Percentiles rank a stretch among this genome's conserved stretches.
phyloP scores from a whole-genome alignment of 2,329 filamentous ascomycete genomes.

The Exophiala mesophila region DNA sequence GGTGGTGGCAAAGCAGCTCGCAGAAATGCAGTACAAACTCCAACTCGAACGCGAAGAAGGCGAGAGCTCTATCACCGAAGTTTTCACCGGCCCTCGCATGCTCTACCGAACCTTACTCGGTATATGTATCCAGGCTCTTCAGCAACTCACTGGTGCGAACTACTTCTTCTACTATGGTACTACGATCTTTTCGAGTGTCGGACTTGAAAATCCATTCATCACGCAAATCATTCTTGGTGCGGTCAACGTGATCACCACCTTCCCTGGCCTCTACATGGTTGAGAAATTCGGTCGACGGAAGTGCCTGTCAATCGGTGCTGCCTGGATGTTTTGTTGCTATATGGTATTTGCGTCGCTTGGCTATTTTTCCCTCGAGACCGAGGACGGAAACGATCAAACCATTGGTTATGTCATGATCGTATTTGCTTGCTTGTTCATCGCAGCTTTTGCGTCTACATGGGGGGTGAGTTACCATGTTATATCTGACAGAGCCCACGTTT shows the following conservation, averaged over 20 bases:
- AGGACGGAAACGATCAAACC: slow-evolving; percentile 38
- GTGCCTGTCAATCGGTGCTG: slow-evolving; percentile 60
- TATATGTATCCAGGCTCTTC: slow-evolving; percentile 38
- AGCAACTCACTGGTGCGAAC: slow-evolving; percentile 44
- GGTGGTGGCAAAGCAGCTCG: slow-evolving; percentile 48
- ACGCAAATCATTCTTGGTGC: slow-evolving; percentile 64
- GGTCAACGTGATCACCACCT: slow-evolving; percentile 65
- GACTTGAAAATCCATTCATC: slow-evolving; percentile 60
- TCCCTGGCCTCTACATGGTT: slow-evolving; percentile 65
- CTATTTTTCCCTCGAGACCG: slow-evolving; percentile 32
- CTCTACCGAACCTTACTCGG: slow-evolving; percentile 38
- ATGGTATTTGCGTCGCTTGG: slow-evolving; percentile 37
- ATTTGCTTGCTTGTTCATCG: slow-evolving; percentile 66
- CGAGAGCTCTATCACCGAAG: slow-evolving; percentile 30
- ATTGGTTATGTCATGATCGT: slow-evolving; percentile 65
- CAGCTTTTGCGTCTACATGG: slow-evolving; percentile 65
- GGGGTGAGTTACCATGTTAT: slow-evolving; percentile 35
- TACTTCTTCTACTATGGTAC: slow-evolving; percentile 58
- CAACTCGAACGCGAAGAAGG: slow-evolving; percentile 47
- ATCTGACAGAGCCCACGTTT: too few relatives aligned
- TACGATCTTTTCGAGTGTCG: slow-evolving; percentile 61
- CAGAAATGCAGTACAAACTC: slow-evolving; percentile 53
- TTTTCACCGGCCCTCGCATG: slow-evolving; percentile 42
- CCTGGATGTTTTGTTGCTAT: slow-evolving; percentile 66
- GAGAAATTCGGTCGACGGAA: slow-evolving; percentile 65